Percentiles rank a stretch among this genome's conserved stretches.
Conservation (phyloP, 441 rosid species). For the Geranium incanum region DNA sequence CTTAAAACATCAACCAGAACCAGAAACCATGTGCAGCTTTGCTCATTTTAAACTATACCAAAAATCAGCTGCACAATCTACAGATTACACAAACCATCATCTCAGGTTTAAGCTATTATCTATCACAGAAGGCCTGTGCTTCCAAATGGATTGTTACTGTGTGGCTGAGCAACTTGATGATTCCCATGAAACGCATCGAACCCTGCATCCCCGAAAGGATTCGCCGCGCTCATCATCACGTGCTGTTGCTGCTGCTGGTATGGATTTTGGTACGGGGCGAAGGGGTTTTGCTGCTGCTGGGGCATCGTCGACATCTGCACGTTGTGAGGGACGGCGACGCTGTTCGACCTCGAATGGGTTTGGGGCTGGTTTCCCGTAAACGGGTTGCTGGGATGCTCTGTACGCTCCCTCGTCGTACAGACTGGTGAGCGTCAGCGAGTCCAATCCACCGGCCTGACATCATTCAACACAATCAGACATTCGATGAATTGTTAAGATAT, state of each 20-base stretch:
- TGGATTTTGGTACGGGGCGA: slow-evolving; percentile 53
- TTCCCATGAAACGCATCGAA: slow-evolving; percentile 49
- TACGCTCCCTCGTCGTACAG: slow-evolving; percentile 72
- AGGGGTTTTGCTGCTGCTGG: slow-evolving; percentile 58
- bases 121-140: slow-evolving; percentile 61
- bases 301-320: slow-evolving; percentile 48
- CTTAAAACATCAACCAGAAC: not conserved
- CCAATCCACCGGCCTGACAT: slow-evolving; percentile 84
- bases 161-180: slow-evolving; percentile 31
- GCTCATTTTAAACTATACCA: not conserved
- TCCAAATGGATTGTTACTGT: slow-evolving; percentile 66
- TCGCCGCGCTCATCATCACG: slow-evolving; percentile 32
- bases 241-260: slow-evolving; percentile 49
- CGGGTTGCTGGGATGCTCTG: slow-evolving; percentile 72
- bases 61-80: not conserved
- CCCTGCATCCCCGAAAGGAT: slow-evolving; percentile 73
- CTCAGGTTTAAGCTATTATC: not conserved
- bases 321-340: slow-evolving; percentile 35
- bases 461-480: slow-evolving; percentile 2
- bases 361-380: slow-evolving; percentile 71
- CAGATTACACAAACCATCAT: not conserved
- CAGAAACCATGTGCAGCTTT: not conserved
- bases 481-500: not conserved
- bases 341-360: slow-evolving; percentile 74
- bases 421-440: slow-evolving; percentile 74